Percentiles rank a stretch among this genome's conserved stretches.
Evolutionary conservation across 1,284 basidiomycete species (phyloP).

Genomic region (Coniophora puteana): DNA sequence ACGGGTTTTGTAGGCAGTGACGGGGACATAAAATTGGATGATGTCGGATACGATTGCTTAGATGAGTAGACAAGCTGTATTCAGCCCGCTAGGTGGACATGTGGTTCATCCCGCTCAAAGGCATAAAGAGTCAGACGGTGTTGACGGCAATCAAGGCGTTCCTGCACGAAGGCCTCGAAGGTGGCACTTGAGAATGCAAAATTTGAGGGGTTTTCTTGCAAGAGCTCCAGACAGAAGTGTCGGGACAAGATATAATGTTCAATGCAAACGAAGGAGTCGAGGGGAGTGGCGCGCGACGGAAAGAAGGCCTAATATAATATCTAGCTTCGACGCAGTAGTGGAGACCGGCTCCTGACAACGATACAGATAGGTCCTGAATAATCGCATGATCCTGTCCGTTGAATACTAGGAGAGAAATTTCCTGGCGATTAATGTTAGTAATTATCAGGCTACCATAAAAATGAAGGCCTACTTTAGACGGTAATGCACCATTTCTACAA

Average conservation of each 20-base stretch:
- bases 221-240: constrained; percentile 77
- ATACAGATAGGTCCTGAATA: constrained; percentile 94
- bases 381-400: constrained; percentile 79
- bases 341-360: constrained; percentile 86
- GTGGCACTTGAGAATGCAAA: constrained; percentile 40
- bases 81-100: constrained; percentile 77
- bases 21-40: constrained; percentile 58
- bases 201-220: constrained; percentile 61
- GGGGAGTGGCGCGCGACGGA: constrained; percentile 73
- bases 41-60: constrained; percentile 64
- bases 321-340: constrained; percentile 76
- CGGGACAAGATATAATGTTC: constrained; percentile 83
- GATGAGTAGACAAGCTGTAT: constrained; percentile 68
- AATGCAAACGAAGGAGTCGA: constrained; percentile 78
- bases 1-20: constrained; percentile 57
- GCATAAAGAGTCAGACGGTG: constrained; percentile 70
- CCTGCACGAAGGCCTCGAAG: constrained; percentile 55
- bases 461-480: no score
- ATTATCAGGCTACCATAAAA: constrained; percentile 4
- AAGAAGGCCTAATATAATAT: constrained; percentile 73
- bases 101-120: constrained; percentile 69
- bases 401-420: constrained; percentile 75
- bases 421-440: constrained; percentile 74
- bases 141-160: constrained; percentile 78
- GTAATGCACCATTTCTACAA: no score